These are phyloP conservation scores for Lactarius evosmus DNA, from an alignment of 768 basidiomycete species.

Conservation along the genomic window DNA sequence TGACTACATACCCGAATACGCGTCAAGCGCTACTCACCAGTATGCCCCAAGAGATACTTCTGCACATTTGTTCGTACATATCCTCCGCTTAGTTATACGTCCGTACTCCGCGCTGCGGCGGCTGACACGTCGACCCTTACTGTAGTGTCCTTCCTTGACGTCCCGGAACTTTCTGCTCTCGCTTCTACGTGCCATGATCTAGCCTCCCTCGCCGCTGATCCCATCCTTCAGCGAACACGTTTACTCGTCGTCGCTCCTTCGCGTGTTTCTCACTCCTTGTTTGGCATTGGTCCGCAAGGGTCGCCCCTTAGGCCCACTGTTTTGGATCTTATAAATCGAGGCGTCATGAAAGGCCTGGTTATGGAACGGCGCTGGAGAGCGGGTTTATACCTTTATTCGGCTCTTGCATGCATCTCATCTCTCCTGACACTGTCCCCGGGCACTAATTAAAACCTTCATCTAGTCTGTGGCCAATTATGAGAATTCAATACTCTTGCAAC, in stretches of 20 bases:
- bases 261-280: conserved; percentile 61
- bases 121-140: conserved; percentile 35
- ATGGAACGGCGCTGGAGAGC: conserved; percentile 65
- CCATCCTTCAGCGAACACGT: conserved; percentile 59
- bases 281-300: conserved; percentile 55
- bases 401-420: conserved; percentile 43
- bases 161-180: conserved; percentile 62
- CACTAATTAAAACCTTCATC: neutral
- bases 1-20: neutral
- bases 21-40: conserved; percentile 1
- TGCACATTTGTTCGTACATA: conserved; percentile 20
- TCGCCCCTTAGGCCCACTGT: conserved; percentile 59
- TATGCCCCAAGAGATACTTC: conserved; percentile 21
- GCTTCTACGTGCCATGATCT: conserved; percentile 48
- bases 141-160: conserved; percentile 69
- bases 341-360: conserved; percentile 65
- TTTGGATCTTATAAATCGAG: conserved; percentile 62
- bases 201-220: conserved; percentile 53
- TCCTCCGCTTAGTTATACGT: neutral
- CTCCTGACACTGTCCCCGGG: conserved; percentile 6
- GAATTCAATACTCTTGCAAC: conserved; percentile 50
- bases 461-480: conserved; percentile 71
- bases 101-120: conserved; percentile 9
- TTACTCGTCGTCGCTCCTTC: conserved; percentile 63
- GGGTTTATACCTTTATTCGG: conserved; percentile 63